These are phyloP conservation scores for Ophiostoma ips DNA, from an alignment of 2,329 filamentous ascomycete species.

Conservation along the genomic window DNA sequence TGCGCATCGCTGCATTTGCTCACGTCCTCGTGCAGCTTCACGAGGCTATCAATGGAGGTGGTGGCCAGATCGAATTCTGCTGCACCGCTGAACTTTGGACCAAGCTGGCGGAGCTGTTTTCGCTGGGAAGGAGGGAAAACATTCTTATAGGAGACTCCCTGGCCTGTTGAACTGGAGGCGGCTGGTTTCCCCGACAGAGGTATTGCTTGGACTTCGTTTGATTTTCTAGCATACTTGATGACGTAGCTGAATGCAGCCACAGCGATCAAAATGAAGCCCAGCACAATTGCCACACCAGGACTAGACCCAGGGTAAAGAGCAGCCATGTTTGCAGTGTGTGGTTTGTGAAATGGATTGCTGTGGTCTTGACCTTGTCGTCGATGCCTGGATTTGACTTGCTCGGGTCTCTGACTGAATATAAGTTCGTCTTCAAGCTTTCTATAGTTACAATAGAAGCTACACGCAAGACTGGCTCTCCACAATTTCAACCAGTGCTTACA, in stretches of 20 bases:
- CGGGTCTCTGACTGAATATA: not conserved
- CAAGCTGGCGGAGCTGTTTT: not conserved
- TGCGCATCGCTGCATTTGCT: not conserved
- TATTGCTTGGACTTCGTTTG: not conserved
- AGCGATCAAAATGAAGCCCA: not conserved
- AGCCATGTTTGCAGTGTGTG: not conserved
- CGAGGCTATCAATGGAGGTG: not conserved
- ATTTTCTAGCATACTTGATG: not conserved
- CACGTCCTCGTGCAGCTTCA: not conserved
- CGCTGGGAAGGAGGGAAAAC: not conserved
- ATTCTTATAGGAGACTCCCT: not conserved
- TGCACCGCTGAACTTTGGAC: not conserved
- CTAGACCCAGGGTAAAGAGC: not conserved
- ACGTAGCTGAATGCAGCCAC: not conserved
- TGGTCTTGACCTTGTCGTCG: not conserved
- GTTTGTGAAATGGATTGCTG: not conserved
- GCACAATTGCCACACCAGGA: not conserved
- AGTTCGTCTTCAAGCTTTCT: not conserved
- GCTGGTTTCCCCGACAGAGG: not conserved
- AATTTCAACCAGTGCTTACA: not conserved
- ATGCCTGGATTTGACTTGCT: not conserved
- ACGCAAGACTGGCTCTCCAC: not conserved
- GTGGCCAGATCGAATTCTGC: not conserved
- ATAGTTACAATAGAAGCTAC: not conserved
- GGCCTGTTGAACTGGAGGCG: not conserved